phyloP scores from a whole-genome alignment of 768 basidiomycete species.

The Russula lepida region DNA sequence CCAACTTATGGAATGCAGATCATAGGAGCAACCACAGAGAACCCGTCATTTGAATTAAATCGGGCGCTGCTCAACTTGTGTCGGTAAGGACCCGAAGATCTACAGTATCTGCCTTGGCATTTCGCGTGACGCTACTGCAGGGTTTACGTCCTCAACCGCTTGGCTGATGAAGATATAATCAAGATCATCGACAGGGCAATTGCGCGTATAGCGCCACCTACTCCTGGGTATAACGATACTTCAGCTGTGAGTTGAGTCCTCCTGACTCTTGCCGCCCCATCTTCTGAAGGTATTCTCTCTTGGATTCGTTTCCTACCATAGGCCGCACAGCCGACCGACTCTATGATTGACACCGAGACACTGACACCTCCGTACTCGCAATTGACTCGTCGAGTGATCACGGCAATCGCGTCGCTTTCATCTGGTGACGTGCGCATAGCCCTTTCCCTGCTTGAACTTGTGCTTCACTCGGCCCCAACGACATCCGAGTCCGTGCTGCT shows the following conservation, averaged over 20 bases:
- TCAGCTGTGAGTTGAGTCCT: not conserved
- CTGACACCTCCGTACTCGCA: constrained; percentile 29
- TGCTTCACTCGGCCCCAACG: constrained; percentile 37
- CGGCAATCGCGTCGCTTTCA: constrained; percentile 45
- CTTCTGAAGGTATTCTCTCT: not conserved
- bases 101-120: not conserved
- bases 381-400: constrained; percentile 39
- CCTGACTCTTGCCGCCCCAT: constrained; percentile 3
- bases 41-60: constrained; percentile 78
- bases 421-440: constrained; percentile 72
- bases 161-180: constrained; percentile 53
- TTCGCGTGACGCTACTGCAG: constrained; percentile 31
- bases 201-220: constrained; percentile 24
- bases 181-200: constrained; percentile 50
- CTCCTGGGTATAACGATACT: not conserved
- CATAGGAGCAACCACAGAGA: constrained; percentile 83
- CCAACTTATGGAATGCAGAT: constrained; percentile 32
- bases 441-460: constrained; percentile 67
- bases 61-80: constrained; percentile 68
- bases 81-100: constrained; percentile 38
- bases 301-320: not conserved
- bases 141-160: constrained; percentile 64
- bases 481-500: constrained; percentile 44
- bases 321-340: not conserved
- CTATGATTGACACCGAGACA: not conserved